Evolutionary conservation across 495 filamentous ascomycete genomes (phyloP), one percentile per base, ranked within the genome.

Genomic region (Tuber brumale): DNA sequence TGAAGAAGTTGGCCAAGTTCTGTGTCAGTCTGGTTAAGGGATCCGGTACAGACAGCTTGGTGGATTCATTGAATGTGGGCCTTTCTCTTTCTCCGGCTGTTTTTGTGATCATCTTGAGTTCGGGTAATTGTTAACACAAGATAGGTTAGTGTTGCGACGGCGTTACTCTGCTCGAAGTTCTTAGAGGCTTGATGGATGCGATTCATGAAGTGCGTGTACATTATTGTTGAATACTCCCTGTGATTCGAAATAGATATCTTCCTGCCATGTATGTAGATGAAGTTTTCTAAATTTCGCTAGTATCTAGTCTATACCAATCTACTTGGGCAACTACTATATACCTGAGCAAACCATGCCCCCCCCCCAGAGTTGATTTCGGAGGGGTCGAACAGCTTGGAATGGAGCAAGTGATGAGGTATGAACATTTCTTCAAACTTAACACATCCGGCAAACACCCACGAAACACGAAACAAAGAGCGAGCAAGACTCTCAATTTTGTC

Each of bases 1-100:
- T 96, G 71, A 87, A 88, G 70, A 88, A 85, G 61, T 86, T 88
- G 76, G 91, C 92, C 0, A 89, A 95, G 23, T 74, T 61, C 37
- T 80, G 70, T 70, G 80, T 82, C 82, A 85, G 84, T 23, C 83
- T 87, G 12, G 85, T 71, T 66, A 77, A 71, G 27, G 75, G 72
- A 9, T 43, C 72, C 27, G 81, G 79, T 23, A 74, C 75, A 23
- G 77, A 80, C 10, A 51, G 5, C 18, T 44, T 79, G 2, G 75
- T 82, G 21, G 81, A 82, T 72, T 75, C 72, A 27, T 51, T 82
- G 72, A 82, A 82, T 76, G 80, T 82, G 35, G 72, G 75, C 51
- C 27, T 31, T 18, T 6, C 44, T 42, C n/a, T 44, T 18, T 42
- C 66, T 27, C 19, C 43, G 3, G 0, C 5, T 66, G 31, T 5